Evolutionary conservation across 495 filamentous ascomycete genomes (phyloP).

Genomic region (Daldinia decipiens): DNA sequence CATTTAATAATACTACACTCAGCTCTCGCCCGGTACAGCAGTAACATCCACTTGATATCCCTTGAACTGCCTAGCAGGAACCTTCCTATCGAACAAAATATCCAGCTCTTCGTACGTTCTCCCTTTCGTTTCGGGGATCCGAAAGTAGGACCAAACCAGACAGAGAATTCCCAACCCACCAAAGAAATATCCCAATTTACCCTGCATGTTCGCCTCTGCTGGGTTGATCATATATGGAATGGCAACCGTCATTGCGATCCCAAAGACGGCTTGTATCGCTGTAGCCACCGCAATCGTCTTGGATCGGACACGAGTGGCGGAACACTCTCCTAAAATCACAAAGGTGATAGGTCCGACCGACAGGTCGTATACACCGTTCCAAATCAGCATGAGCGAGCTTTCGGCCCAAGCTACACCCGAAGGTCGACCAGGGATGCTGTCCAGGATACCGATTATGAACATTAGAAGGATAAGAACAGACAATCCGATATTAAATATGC

Average conservation of each 20-base stretch:
- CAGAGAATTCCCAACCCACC: constrained; percentile 62
- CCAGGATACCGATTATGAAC: constrained; percentile 69
- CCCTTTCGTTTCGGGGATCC: constrained; percentile 69
- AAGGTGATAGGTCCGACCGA: constrained; percentile 71
- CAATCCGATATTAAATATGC: constrained; percentile 64
- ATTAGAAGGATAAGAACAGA: constrained; percentile 58
- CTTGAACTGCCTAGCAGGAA: constrained; percentile 64
- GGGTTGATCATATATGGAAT: constrained; percentile 76
- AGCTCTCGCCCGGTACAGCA: constrained; percentile 20
- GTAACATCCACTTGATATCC: constrained; percentile 49
- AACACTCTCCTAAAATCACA: constrained; percentile 69
- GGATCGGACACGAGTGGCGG: constrained; percentile 65
- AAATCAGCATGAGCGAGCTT: constrained; percentile 64
- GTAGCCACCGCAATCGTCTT: constrained; percentile 72
- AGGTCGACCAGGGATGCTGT: constrained; percentile 60
- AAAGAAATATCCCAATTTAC: constrained; percentile 76
- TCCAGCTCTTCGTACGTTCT: constrained; percentile 70
- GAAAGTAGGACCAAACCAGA: constrained; percentile 61
- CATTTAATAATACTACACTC: constrained; percentile 10
- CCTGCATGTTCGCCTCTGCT: constrained; percentile 68
- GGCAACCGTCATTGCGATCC: constrained; percentile 69
- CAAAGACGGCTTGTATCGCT: constrained; percentile 66
- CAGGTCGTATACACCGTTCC: constrained; percentile 66
- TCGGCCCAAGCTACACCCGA: constrained; percentile 62
- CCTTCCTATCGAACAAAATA: constrained; percentile 59